Evolutionary conservation across 371 early-diverging fungal species (phyloP).

Genomic region (Syncephalastrum monosporum): DNA sequence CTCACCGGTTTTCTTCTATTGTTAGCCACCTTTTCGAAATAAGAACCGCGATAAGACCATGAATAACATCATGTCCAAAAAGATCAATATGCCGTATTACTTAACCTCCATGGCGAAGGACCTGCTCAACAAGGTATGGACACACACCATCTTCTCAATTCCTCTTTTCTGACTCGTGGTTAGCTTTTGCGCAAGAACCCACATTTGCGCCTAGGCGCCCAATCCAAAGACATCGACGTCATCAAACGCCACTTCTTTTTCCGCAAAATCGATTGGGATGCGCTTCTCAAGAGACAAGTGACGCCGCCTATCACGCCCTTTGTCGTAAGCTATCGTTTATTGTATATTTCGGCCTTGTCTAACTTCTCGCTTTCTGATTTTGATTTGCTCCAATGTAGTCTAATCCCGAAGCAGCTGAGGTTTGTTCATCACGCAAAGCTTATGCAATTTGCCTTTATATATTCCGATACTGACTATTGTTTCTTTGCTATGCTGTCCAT

Average conservation of each 20-base stretch:
- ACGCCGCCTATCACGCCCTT: slow-evolving; percentile 79
- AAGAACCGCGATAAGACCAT: slow-evolving; percentile 77
- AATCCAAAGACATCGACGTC: slow-evolving; percentile 67
- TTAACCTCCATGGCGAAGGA: slow-evolving; percentile 68
- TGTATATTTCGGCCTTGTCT: slow-evolving; percentile 29
- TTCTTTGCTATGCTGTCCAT: not conserved
- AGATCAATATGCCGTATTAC: slow-evolving; percentile 72
- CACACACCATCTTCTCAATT: not conserved
- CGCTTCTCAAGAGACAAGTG: slow-evolving; percentile 56
- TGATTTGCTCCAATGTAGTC: slow-evolving; percentile 21
- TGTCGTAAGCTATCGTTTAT: slow-evolving; percentile 46
- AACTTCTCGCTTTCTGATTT: slow-evolving; percentile 39
- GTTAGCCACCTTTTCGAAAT: slow-evolving; percentile 74
- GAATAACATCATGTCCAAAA: slow-evolving; percentile 75
- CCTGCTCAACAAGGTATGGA: slow-evolving; percentile 42
- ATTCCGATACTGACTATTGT: too few relatives aligned
- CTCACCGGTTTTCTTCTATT: not conserved
- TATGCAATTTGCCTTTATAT: not conserved
- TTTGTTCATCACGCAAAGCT: slow-evolving; percentile 10
- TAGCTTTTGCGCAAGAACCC: slow-evolving; percentile 77
- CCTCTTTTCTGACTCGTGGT: not conserved
- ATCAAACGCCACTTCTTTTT: slow-evolving; percentile 90
- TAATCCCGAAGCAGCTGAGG: slow-evolving; percentile 47
- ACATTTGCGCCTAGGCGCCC: slow-evolving; percentile 66
- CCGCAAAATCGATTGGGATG: slow-evolving; percentile 82